Evolutionary conservation across 1,139 yeast species (phyloP).

Genomic region (Zygoascus hellenicus): DNA sequence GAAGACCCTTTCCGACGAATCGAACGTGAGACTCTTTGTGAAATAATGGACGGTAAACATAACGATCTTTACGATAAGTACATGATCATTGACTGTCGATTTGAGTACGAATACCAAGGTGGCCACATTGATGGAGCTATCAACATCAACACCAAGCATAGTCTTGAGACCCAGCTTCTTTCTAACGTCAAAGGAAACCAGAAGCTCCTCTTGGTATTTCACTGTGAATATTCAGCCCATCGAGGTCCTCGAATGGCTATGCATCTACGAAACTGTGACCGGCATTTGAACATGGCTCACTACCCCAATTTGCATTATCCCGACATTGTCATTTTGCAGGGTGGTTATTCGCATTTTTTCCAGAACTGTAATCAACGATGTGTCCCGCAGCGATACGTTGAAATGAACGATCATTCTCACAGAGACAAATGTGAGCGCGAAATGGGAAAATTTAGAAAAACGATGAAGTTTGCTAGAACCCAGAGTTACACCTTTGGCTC

Average conservation of each 20-base stretch:
- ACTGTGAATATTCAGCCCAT: constrained; percentile 89
- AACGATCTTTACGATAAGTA: constrained; percentile 52
- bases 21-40: constrained; percentile 55
- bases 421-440: constrained; percentile 64
- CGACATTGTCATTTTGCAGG: constrained; percentile 79
- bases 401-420: constrained; percentile 76
- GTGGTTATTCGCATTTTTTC: constrained; percentile 82
- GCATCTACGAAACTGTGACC: constrained; percentile 76
- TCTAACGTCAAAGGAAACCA: constrained; percentile 12
- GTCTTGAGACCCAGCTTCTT: constrained; percentile 46
- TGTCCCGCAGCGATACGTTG: constrained; percentile 72
- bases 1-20: constrained; percentile 76
- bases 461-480: constrained; percentile 27
- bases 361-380: constrained; percentile 51
- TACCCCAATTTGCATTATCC: constrained; percentile 85
- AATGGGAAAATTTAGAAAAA: constrained; percentile 54
- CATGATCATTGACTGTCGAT: constrained; percentile 77
- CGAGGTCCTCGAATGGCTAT: constrained; percentile 92
- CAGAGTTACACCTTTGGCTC: constrained; percentile 20
- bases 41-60: constrained; percentile 55
- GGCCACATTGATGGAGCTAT: constrained; percentile 86
- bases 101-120: constrained; percentile 84
- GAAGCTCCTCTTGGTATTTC: constrained; percentile 58
- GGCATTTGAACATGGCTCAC: constrained; percentile 60
- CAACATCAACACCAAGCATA: constrained; percentile 66